These are phyloP conservation scores for Eimeria sp. DNA, from an alignment of 169 alveolate species.

Conservation along the genomic window DNA sequence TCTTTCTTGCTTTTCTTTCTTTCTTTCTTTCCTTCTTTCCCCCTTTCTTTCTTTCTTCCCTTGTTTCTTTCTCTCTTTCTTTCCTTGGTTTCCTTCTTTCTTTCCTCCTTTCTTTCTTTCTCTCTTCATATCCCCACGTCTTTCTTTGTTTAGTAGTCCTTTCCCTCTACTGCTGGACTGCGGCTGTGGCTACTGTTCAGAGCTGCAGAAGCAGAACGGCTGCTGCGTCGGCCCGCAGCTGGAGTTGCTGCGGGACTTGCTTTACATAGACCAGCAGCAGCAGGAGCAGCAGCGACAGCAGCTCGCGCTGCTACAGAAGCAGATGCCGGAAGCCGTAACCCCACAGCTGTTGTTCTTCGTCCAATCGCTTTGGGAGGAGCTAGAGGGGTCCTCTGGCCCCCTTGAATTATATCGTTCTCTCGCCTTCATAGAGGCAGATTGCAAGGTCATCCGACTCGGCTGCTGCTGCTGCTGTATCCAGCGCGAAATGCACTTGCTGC, in stretches of 20 bases:
- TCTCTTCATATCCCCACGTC: too few species aligned
- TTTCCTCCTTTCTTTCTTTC: background rate
- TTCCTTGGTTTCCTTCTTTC: background rate
- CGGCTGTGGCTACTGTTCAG: background rate
- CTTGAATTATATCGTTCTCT: slow-evolving; percentile 51
- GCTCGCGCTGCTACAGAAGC: slow-evolving; percentile 41
- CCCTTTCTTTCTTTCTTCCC: too few species aligned
- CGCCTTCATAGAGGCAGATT: slow-evolving; percentile 75
- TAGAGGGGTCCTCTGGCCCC: slow-evolving; percentile 7
- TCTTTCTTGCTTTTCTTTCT: too few species aligned
- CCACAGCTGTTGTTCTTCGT: slow-evolving; percentile 60
- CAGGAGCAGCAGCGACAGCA: slow-evolving; percentile 63
- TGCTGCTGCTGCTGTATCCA: background rate
- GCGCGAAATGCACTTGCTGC: background rate
- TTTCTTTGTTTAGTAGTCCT: too few species aligned
- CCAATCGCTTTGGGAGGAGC: slow-evolving; percentile 31
- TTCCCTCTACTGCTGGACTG: too few species aligned
- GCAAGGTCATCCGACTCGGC: slow-evolving; percentile 65
- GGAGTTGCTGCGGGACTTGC: slow-evolving; percentile 76
- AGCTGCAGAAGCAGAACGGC: slow-evolving; percentile 51
- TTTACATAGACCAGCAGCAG: slow-evolving; percentile 51
- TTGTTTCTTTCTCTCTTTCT: background rate
- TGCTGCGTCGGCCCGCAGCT: slow-evolving; percentile 80
- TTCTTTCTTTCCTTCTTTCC: too few species aligned
- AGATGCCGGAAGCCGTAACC: slow-evolving; percentile 45